Evolutionary conservation across 2,329 filamentous ascomycete genomes (phyloP), one percentile per base, ranked within the genome.

Genomic region (Phialophora verrucosa): DNA sequence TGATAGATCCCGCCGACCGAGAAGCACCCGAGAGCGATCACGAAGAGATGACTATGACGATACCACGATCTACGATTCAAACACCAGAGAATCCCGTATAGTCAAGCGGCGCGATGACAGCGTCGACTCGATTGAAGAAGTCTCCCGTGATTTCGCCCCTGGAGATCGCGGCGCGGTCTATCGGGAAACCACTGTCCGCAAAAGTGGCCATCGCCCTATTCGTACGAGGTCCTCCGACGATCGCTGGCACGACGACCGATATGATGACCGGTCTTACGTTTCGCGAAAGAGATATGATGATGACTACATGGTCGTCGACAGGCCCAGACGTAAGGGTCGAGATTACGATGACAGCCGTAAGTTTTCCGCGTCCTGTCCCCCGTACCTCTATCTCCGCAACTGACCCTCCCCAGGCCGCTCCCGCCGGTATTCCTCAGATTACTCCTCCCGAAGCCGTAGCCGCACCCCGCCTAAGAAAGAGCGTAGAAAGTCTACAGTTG

Each of bases 81-180:
- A 69, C 44, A 62, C 68, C 25, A 63, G 67, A 69, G 71, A 72
- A 20, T 71, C 64, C 32, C 65, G 68, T 20, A 66, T 73, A 44
- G 69, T 72, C 44, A 69, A 63, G 76, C 81, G 58, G 20, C 88
- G 90, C 70, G 89, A 93, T 76, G 90, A 92, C 74, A 93, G 90
- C 77, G 88, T 89, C 54, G 81, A 90, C 29, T 89, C 89, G 2
- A 79, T 96, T 75, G 93, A 97, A 79, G 91, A 96, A 79, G 88
- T 96, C 67, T 87, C 88, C 70, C 88, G 92, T 71, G 91, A 96
- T 72, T 96, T 96, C 74, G 91, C 91, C 35, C 91, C 92, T 6
- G 90, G 89, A 5, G 88, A 84, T 44, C 76, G 78, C 61, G 76
- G 78, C 63, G 76, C 73, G n/a, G 62, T 72, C 55, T 73, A 71